Conservation (phyloP, 805 yeast species). For the Sungouiella thailandica region DNA sequence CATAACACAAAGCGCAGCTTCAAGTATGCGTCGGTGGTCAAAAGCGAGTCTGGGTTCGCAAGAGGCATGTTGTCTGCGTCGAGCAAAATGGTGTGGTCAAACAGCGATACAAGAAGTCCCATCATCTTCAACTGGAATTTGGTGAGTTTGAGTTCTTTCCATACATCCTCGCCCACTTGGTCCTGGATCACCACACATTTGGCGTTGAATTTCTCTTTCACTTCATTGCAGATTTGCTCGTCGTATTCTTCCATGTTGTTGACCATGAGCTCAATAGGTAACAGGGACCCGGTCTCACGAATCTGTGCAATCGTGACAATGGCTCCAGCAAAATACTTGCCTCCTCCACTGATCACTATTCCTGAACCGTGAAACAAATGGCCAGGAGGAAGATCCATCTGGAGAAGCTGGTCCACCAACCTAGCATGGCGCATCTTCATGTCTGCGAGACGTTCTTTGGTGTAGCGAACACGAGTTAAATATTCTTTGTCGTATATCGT, state of each 20-base stretch:
- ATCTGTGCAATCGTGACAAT: constrained; percentile 25
- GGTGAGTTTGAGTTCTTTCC: constrained; percentile 12
- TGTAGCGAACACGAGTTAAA: constrained; percentile 13
- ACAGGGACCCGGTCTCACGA: constrained; percentile 26
- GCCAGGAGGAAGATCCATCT: constrained; percentile 20
- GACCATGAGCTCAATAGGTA: constrained; percentile 33
- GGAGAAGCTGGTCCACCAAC: constrained; percentile 20
- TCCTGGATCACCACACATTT: constrained; percentile 24
- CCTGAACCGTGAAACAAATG: constrained; percentile 27
- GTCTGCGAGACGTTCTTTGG: constrained; percentile 16
- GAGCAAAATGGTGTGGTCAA: constrained; percentile 27
- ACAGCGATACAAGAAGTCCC: constrained; percentile 29
- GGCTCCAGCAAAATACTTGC: constrained; percentile 23
- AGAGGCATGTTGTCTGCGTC: constrained; percentile 34
- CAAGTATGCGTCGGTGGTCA: constrained; percentile 21
- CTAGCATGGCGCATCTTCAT: constrained; percentile 22
- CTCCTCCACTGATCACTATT: constrained; percentile 30
- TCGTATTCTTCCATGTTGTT: constrained; percentile 21
- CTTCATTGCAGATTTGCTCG: constrained; percentile 21
- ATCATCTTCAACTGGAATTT: constrained; percentile 27
- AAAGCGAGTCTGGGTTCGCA: constrained; percentile 23
- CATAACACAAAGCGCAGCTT: constrained; percentile 26
- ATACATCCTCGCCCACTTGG: constrained; percentile 19
- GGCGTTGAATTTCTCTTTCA: constrained; percentile 22
- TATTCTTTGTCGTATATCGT: constrained; percentile 9